Percentiles rank a stretch among this genome's conserved stretches.
Conservation (phyloP, 2,329 filamentous ascomycete genomes). For the Cladophialophora exuberans region DNA sequence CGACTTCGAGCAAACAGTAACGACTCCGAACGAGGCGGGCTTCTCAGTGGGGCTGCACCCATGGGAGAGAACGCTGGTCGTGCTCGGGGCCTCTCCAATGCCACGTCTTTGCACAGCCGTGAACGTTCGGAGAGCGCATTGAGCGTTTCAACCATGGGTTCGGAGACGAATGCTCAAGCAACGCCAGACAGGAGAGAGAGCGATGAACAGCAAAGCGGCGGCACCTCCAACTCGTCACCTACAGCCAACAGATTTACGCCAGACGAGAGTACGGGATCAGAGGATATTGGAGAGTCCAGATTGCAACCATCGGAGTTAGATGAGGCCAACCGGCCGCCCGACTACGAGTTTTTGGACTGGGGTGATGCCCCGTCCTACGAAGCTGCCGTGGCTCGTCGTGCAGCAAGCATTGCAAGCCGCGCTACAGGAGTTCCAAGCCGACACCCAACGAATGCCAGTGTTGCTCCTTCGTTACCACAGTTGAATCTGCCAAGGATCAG, state of each 20-base stretch:
- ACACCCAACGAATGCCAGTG: conserved; percentile 14
- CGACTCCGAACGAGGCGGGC: conserved; percentile 52
- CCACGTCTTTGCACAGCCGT: conserved; percentile 35
- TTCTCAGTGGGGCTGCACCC: conserved; percentile 44
- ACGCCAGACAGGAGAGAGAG: conserved; percentile 22
- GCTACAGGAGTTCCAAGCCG: conserved; percentile 18
- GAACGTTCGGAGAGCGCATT: conserved; percentile 40
- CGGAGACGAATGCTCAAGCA: conserved; percentile 18
- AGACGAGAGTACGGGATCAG: conserved; percentile 32
- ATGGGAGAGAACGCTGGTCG: conserved; percentile 35
- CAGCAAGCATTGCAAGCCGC: conserved; percentile 26
- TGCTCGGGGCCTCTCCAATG: conserved; percentile 23
- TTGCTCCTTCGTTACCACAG: conserved; percentile 25
- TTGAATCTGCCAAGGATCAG: conserved; percentile 33
- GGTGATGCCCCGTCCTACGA: conserved; percentile 48
- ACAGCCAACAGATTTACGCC: conserved; percentile 34
- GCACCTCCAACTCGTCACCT: conserved; percentile 36
- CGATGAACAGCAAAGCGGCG: conserved; percentile 21
- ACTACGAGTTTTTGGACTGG: conserved; percentile 47
- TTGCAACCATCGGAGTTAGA: conserved; percentile 31
- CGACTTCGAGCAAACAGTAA: conserved; percentile 51
- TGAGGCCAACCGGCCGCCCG: conserved; percentile 37
- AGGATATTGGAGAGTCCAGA: conserved; percentile 43
- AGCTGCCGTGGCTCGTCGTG: conserved; percentile 28
- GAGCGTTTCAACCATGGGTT: conserved; percentile 36